These are phyloP conservation scores for Bullera alba DNA, from an alignment of 768 basidiomycete genomes.

Conservation along the genomic window DNA sequence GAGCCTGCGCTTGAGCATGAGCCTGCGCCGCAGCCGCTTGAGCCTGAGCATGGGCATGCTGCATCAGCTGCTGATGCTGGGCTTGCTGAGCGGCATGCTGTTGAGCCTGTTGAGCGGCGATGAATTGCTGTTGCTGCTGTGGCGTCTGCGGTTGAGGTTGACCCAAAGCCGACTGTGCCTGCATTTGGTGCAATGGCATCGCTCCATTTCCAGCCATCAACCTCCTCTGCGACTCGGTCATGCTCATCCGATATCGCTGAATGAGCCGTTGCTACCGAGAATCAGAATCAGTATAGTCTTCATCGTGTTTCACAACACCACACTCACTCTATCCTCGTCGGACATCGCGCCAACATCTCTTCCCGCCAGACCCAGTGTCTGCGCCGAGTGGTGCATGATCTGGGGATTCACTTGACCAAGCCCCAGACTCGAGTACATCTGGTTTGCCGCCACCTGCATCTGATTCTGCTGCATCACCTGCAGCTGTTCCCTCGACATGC, in stretches of 20 bases:
- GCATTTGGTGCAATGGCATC: background rate
- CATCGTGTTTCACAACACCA: background rate
- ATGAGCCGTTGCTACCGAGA: constrained; percentile 33
- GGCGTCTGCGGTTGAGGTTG: constrained; percentile 2
- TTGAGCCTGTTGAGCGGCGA: constrained; percentile 3
- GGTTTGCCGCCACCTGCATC: constrained; percentile 21
- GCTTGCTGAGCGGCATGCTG: constrained; percentile 1
- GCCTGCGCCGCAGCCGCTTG: constrained; percentile 1
- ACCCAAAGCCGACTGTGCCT: background rate
- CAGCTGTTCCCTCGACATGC: background rate
- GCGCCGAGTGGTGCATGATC: constrained; percentile 27
- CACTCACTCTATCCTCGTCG: constrained; percentile 35
- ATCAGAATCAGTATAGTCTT: too few relatives aligned
- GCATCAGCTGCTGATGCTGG: constrained; percentile 7
- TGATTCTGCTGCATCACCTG: constrained; percentile 16
- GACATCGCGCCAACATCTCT: constrained; percentile 23
- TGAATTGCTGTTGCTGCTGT: constrained; percentile 11
- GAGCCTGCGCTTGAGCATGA: background rate
- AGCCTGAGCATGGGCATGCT: too few relatives aligned
- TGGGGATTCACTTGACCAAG: constrained; percentile 27
- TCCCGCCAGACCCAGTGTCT: constrained; percentile 25
- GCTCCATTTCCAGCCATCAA: constrained; percentile 21
- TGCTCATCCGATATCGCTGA: constrained; percentile 16
- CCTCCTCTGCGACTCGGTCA: constrained; percentile 27
- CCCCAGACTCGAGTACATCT: constrained; percentile 29